Evolutionary conservation across 2,329 filamentous ascomycete species (phyloP).

Genomic region (Ascochyta clinopodiicola): DNA sequence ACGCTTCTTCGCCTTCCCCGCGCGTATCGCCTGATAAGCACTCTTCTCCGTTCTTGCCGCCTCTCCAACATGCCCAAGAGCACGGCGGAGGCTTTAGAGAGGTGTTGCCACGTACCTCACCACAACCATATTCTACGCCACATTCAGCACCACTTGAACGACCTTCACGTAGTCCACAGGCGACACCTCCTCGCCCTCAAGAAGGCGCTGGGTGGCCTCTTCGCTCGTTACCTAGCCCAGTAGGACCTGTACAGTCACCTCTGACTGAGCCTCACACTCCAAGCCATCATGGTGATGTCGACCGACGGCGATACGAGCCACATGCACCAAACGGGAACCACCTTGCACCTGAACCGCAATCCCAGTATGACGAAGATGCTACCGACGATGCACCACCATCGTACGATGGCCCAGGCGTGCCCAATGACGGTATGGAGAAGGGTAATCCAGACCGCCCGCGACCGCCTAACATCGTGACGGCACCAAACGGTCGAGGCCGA

Average conservation of each 20-base stretch:
- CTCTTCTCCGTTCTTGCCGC: slow-evolving; percentile 23
- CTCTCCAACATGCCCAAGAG: slow-evolving; percentile 17
- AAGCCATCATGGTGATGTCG: slow-evolving; percentile 19
- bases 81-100: slow-evolving; percentile 43
- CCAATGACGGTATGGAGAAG: slow-evolving; percentile 43
- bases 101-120: slow-evolving; percentile 40
- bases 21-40: slow-evolving; percentile 30
- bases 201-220: slow-evolving; percentile 31
- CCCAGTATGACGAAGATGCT: slow-evolving; percentile 30
- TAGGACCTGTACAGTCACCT: slow-evolving; percentile 34
- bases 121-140: slow-evolving; percentile 33
- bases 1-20: slow-evolving; percentile 41
- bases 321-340: slow-evolving; percentile 7
- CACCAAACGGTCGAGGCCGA: slow-evolving; percentile 4
- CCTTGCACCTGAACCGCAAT: slow-evolving; percentile 12
- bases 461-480: slow-evolving; percentile 41
- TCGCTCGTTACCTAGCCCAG: slow-evolving; percentile 33
- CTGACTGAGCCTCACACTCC: slow-evolving; percentile 36
- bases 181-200: slow-evolving; percentile 28
- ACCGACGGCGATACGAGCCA: slow-evolving; percentile 5
- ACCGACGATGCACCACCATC: slow-evolving; percentile 44
- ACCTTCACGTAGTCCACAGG: slow-evolving; percentile 22
- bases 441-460: slow-evolving; percentile 33
- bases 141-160: slow-evolving; percentile 18
- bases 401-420: slow-evolving; percentile 40